Evolutionary conservation across 2,329 filamentous ascomycete species (phyloP).

Genomic region (Rhynchosporium agropyri): DNA sequence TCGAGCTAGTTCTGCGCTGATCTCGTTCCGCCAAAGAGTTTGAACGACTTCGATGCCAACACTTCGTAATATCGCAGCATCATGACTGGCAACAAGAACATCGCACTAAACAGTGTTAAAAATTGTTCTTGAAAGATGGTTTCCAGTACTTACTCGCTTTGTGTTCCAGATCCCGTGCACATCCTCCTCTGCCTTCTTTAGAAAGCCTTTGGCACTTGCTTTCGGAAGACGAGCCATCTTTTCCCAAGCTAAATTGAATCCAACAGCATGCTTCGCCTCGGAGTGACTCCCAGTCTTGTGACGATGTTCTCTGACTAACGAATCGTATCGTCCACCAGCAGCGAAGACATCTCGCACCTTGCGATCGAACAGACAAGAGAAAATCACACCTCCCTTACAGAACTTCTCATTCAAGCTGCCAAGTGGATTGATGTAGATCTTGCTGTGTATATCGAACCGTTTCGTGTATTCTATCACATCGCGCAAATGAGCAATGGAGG

Average conservation of each 20-base stretch:
- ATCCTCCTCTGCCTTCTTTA: conserved; percentile 73
- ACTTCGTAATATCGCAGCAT: conserved; percentile 73
- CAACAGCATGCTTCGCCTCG: conserved; percentile 78
- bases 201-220: conserved; percentile 56
- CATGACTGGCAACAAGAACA: conserved; percentile 86
- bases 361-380: conserved; percentile 86
- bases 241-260: conserved; percentile 90
- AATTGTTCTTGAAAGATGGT: not conserved
- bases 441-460: conserved; percentile 72
- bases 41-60: conserved; percentile 77
- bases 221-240: conserved; percentile 59
- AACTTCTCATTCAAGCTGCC: conserved; percentile 91
- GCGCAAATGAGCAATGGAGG: conserved; percentile 77
- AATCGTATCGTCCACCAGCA: conserved; percentile 91
- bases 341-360: conserved; percentile 86
- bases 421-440: conserved; percentile 82
- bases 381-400: conserved; percentile 82
- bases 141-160: conserved; percentile 59
- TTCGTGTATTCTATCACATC: conserved; percentile 77
- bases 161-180: conserved; percentile 59
- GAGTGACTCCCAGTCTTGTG: conserved; percentile 66
- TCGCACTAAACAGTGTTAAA: conserved; percentile 65
- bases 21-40: conserved; percentile 78
- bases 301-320: conserved; percentile 80
- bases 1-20: conserved; percentile 84